Evolutionary conservation across 2,329 filamentous ascomycete species (phyloP), one percentile per base, ranked within the genome.

Genomic region (Paecilomyces dactylethromorphus): DNA sequence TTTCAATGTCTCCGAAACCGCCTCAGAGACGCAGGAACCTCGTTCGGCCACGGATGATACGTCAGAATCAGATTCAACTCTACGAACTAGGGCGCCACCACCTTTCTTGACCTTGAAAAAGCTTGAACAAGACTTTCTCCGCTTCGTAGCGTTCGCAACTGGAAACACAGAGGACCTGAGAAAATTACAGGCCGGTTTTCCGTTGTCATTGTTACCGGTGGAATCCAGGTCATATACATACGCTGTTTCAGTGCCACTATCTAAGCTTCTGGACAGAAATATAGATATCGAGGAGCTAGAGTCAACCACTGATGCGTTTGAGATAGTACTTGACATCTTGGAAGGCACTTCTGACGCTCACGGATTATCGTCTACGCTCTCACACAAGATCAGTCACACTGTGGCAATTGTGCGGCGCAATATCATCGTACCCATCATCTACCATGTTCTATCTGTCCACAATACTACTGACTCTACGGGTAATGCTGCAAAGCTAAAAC

Each of bases 81-180:
- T 72, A 58, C 71, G 76, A 56, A 74, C 76, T 0, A 77, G 71
- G 45, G 64, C 71, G 0, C 65, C 79, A 0, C 82, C 84, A 1
- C 84, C 85, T 0, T 88, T 88, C 63, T 72, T 90, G 15, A 87
- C 86, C 0, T 72, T 90, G 5, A 90, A 90, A 67, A 79, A 85
- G 54, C 82, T 86, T 2, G 87, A 90, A 69, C 78, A 85, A 53
- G 87, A 89, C 60, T 89, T 90, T 60, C 76, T 90, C 45, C 87
- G 86, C 57, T 88, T 90, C 58, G 74, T 90, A 8, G 84, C 84
- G 1, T 78, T 87, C 24, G 79, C 87, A 26, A 82, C 84, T 3
- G 76, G 69, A 2, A 66, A 71, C 56, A 55, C 62, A 15, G 64
- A 63, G 3, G 68, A 73, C 53, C 58, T 73, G 50, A 69, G 64